A percentile compares a stretch with the other conserved stretches of the same genome.
These are phyloP conservation scores for Sporisorium sorghi DNA, from an alignment of 1,284 basidiomycete genomes.

Conservation along the genomic window DNA sequence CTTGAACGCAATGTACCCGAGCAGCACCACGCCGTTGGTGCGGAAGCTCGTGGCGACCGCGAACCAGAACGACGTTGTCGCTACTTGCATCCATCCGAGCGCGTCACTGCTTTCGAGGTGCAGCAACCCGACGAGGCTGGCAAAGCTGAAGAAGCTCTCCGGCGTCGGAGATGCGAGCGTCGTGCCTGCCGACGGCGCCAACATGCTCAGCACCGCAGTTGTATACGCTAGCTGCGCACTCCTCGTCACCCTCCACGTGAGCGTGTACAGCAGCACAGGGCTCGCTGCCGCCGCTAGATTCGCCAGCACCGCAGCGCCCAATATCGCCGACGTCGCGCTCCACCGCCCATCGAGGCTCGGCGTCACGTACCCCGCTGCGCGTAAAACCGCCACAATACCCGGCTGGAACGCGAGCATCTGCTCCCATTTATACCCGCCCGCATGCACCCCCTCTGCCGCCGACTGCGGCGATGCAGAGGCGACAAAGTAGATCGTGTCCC, in stretches of 20 bases:
- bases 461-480: slow-evolving; percentile 45
- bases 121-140: slow-evolving; percentile 67
- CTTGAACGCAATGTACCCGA: slow-evolving; percentile 74
- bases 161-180: slow-evolving; percentile 80
- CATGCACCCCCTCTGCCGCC: slow-evolving; percentile 1
- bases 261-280: slow-evolving; percentile 73
- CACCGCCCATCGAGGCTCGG: slow-evolving; percentile 34
- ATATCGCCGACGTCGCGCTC: slow-evolving; percentile 45
- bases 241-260: slow-evolving; percentile 60
- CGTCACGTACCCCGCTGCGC: slow-evolving; percentile 31
- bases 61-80: slow-evolving; percentile 76
- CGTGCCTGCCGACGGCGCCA: slow-evolving; percentile 81
- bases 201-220: slow-evolving; percentile 77
- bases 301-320: slow-evolving; percentile 39
- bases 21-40: slow-evolving; percentile 83
- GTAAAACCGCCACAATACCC: slow-evolving; percentile 70
- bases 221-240: slow-evolving; percentile 75
- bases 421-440: slow-evolving; percentile 77
- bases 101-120: slow-evolving; percentile 4
- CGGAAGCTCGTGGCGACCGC: slow-evolving; percentile 78
- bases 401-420: slow-evolving; percentile 90
- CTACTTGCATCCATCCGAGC: slow-evolving; percentile 71
- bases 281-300: slow-evolving; percentile 70
- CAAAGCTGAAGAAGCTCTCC: slow-evolving; percentile 85
- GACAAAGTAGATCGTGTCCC: slow-evolving; percentile 88